Evolutionary conservation across 2,329 filamentous ascomycete species (phyloP).

Genomic region (Paecilomyces sp.): DNA sequence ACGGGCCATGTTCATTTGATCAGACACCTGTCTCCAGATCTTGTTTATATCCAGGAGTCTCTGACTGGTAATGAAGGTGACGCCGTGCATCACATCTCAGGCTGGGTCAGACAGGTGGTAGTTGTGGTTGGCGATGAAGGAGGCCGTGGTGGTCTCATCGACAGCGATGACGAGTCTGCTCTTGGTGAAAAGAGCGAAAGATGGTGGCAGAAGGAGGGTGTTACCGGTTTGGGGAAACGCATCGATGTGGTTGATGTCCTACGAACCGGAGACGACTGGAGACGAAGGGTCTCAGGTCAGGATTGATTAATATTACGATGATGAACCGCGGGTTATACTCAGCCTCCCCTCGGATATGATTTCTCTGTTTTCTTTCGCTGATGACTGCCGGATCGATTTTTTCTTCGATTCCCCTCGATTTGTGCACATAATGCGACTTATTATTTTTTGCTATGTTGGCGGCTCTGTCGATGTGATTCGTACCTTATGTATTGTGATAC

Average conservation of each 20-base stretch:
- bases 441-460: background rate
- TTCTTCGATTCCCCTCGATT: background rate
- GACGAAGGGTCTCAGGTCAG: conserved; percentile 63
- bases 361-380: background rate
- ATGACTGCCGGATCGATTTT: background rate
- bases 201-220: conserved; percentile 63
- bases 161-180: conserved; percentile 59
- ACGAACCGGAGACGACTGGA: conserved; percentile 80
- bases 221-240: conserved; percentile 78
- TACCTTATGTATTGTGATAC: background rate
- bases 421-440: background rate
- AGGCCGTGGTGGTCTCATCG: conserved; percentile 67
- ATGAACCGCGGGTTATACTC: background rate
- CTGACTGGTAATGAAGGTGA: conserved; percentile 69
- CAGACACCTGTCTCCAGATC: conserved; percentile 74
- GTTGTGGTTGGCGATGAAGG: conserved; percentile 52
- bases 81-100: conserved; percentile 59
- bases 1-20: conserved; percentile 81
- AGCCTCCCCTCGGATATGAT: background rate
- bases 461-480: background rate
- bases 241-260: conserved; percentile 81
- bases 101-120: conserved; percentile 55
- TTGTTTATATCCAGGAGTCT: conserved; percentile 83
- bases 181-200: conserved; percentile 31
- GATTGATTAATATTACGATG: conserved; percentile 30